A percentile compares a stretch with the other conserved stretches of the same genome.
These are phyloP conservation scores for Botryotinia calthae DNA, from an alignment of 2,329 filamentous ascomycete genomes.

Conservation along the genomic window DNA sequence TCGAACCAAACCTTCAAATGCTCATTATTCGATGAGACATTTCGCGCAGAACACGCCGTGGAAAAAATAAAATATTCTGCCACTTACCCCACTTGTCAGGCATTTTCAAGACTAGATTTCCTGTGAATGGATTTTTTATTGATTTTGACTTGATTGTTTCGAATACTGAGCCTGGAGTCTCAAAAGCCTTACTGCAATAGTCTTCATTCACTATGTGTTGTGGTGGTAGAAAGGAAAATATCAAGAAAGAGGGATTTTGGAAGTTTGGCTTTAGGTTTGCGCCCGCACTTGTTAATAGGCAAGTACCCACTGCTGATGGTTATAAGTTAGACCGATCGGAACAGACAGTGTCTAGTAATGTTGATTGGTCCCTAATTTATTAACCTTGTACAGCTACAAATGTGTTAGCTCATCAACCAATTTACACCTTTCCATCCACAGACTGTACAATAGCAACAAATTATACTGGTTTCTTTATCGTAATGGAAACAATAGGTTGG, in stretches of 20 bases:
- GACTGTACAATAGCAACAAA: background rate
- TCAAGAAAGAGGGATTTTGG: background rate
- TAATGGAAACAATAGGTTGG: background rate
- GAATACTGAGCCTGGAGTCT: background rate
- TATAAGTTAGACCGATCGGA: conserved; percentile 1
- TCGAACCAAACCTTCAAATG: conserved; percentile 20
- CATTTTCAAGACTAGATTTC: conserved; percentile 31
- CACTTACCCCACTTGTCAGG: conserved; percentile 40
- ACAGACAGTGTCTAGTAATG: background rate
- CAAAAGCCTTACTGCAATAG: background rate
- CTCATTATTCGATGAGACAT: conserved; percentile 9
- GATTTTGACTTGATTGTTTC: background rate
- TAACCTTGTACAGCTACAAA: background rate
- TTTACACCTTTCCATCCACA: background rate
- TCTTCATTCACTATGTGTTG: background rate
- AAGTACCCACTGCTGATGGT: background rate
- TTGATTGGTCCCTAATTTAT: background rate
- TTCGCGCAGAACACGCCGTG: background rate
- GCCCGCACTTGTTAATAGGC: conserved; percentile 9
- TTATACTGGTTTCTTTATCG: background rate
- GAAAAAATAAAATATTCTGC: conserved; percentile 25
- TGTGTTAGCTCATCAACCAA: background rate
- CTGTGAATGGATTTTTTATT: background rate
- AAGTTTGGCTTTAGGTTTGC: conserved; percentile 18
- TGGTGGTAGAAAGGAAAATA: background rate